Base-by-base conservation (phyloP, 306 rosid genomes). In the Styphnolobium japonicum region DNA sequence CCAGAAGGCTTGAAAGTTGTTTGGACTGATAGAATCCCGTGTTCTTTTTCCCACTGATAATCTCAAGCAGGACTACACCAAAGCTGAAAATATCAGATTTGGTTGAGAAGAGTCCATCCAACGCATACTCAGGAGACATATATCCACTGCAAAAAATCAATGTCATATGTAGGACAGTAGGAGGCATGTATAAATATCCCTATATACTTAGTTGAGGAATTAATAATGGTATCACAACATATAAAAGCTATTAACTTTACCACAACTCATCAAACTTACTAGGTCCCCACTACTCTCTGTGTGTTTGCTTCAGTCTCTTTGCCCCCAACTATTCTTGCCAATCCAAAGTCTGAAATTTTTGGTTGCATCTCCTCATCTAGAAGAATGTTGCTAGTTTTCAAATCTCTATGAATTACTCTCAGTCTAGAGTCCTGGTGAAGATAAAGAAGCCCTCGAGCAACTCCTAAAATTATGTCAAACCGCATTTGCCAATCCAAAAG, bases 31-130 rank as follows among this genome's bases (percentile, higher is more conserved):
- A 73, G 14, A 85, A 84, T 52, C 85, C 78, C 0, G 85, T 82
- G 65, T 84, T 85, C 80, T n/a, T 81, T 80, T 69, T 89, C 2
- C 90, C 93, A 1, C 90, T 79, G 15, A 89, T 67, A 64, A 86
- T 85, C 64, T 87, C 88, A 8, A 87, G 82, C 6, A 87, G 52
- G 37, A 87, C 85, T 4, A 85, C 82, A 3, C 91, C 89, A n/a
- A 85, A 88, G 53, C 89, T 85, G 55, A 77, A 85, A 3, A 83
- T 78, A 15, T 85, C 89, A 1, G 82, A 85, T 51, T 88, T 88
- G 15, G 75, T 65, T 1, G 89, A 88, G 76, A 88, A 88, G 25
- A 55, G 9, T 65, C 86, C 89, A 0, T 83, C 73, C 5, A 80
- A 21, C 8, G 84, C 83, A 2, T 83, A 83, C 10, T 85, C 81